Conservation (phyloP, 2,329 filamentous ascomycete species). For the Septoria linicola region DNA sequence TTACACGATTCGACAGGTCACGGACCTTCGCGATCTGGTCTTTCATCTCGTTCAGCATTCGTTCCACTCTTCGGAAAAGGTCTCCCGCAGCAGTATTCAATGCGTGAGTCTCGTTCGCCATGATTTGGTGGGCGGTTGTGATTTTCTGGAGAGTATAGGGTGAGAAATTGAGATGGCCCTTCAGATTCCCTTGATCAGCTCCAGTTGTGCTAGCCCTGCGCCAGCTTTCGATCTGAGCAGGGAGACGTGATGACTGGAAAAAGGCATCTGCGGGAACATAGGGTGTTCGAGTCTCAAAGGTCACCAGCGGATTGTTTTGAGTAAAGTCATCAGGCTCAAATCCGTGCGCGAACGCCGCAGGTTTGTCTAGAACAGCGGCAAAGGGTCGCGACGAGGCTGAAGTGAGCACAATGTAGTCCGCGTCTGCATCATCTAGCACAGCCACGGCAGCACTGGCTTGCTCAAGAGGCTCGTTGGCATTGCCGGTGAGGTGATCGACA, state of each 20-base stretch:
- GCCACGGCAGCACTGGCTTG: conserved; percentile 49
- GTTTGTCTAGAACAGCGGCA: conserved; percentile 51
- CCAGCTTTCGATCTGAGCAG: conserved; percentile 43
- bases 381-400: conserved; percentile 39
- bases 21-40: conserved; percentile 67
- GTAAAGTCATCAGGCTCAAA: conserved; percentile 27
- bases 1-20: conserved; percentile 65
- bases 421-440: conserved; percentile 53
- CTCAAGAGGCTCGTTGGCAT: conserved; percentile 30
- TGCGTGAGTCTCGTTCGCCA: conserved; percentile 67
- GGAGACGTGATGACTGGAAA: conserved; percentile 57
- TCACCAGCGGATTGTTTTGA: conserved; percentile 35
- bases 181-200: conserved; percentile 54
- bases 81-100: conserved; percentile 70
- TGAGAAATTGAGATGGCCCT: conserved; percentile 68
- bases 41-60: conserved; percentile 65
- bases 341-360: conserved; percentile 60
- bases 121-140: conserved; percentile 68
- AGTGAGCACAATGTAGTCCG: conserved; percentile 59
- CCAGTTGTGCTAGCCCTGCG: conserved; percentile 21
- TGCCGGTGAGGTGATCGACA: conserved; percentile 46
- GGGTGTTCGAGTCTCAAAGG: conserved; percentile 61
- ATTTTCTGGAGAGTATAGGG: conserved; percentile 70
- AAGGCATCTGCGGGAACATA: conserved; percentile 56
- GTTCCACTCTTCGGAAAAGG: conserved; percentile 68